A percentile compares a stretch with the other conserved stretches of the same genome.
Evolutionary conservation across 2,329 filamentous ascomycete genomes (phyloP).

Genomic region (Colletotrichum lupini): DNA sequence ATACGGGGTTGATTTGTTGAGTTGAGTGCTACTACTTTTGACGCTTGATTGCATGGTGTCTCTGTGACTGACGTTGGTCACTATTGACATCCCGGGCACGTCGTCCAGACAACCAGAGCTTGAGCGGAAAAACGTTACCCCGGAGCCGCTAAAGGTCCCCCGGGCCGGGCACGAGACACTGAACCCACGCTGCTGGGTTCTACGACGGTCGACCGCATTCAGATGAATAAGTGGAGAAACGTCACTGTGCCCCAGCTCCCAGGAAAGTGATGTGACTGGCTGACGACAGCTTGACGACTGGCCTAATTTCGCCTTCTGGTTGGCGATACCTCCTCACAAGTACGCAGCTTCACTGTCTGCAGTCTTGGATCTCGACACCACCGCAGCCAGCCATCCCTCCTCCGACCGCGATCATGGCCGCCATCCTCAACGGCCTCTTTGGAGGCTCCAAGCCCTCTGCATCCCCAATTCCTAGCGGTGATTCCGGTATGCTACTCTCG

Average conservation of each 20-base stretch:
- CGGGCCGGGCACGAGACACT: not conserved
- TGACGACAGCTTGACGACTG: constrained; percentile 31
- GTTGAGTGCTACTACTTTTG: not conserved
- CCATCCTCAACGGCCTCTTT: constrained; percentile 75
- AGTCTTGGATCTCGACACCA: constrained; percentile 34
- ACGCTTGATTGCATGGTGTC: not conserved
- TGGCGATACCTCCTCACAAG: constrained; percentile 32
- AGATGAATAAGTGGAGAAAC: constrained; percentile 17
- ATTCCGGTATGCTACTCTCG: constrained; percentile 68
- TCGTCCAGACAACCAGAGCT: constrained; percentile 18
- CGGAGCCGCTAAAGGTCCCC: constrained; percentile 7
- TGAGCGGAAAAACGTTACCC: constrained; percentile 13
- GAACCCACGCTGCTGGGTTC: constrained; percentile 3
- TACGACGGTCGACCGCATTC: constrained; percentile 21
- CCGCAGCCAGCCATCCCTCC: constrained; percentile 36
- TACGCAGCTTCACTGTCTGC: constrained; percentile 35
- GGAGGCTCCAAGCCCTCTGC: constrained; percentile 72
- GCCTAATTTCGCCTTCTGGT: constrained; percentile 31
- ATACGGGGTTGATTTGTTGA: not conserved
- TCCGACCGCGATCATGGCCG: constrained; percentile 58
- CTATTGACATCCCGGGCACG: constrained; percentile 28
- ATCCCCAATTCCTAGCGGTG: constrained; percentile 61
- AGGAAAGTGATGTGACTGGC: constrained; percentile 33
- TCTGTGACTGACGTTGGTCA: constrained; percentile 12
- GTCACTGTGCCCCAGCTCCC: constrained; percentile 29